These are phyloP conservation scores for Ustilago hordei DNA, from an alignment of 1,284 basidiomycete genomes.

Conservation along the genomic window DNA sequence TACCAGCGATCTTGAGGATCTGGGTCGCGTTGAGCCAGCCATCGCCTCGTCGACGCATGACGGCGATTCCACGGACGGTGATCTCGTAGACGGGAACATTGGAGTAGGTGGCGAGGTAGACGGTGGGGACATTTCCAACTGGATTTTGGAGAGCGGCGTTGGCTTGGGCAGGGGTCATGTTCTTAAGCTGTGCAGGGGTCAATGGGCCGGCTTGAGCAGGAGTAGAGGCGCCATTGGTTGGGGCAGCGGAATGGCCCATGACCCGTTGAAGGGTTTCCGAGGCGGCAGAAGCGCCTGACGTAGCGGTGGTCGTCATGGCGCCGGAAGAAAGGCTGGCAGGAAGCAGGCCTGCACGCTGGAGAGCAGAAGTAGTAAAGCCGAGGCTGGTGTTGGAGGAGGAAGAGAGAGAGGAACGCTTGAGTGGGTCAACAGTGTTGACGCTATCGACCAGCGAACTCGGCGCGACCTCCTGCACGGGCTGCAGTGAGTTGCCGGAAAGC, in stretches of 20 bases:
- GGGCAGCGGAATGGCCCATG: conserved; percentile 37
- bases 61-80: conserved; percentile 90
- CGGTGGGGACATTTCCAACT: conserved; percentile 52
- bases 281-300: conserved; percentile 34
- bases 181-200: conserved; percentile 48
- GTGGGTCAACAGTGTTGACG: conserved; percentile 11
- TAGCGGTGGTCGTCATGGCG: conserved; percentile 16
- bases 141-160: conserved; percentile 52
- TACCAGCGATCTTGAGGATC: conserved; percentile 97
- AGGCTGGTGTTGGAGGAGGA: conserved; percentile 12
- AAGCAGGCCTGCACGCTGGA: conserved; percentile 43
- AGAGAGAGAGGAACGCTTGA: conserved; percentile 24
- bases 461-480: conserved; percentile 49
- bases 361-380: conserved; percentile 41
- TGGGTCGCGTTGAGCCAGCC: conserved; percentile 95
- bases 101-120: conserved; percentile 70
- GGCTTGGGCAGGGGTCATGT: conserved; percentile 52
- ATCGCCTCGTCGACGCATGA: conserved; percentile 94
- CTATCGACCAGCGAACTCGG: conserved; percentile 25
- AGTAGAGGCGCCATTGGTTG: conserved; percentile 33
- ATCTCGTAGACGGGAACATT: conserved; percentile 71
- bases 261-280: conserved; percentile 47
- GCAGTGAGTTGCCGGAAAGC: conserved; percentile 21
- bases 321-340: conserved; percentile 4
- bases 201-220: conserved; percentile 33